Conservation (phyloP, 768 basidiomycete genomes). For the Collybia mongolica region DNA sequence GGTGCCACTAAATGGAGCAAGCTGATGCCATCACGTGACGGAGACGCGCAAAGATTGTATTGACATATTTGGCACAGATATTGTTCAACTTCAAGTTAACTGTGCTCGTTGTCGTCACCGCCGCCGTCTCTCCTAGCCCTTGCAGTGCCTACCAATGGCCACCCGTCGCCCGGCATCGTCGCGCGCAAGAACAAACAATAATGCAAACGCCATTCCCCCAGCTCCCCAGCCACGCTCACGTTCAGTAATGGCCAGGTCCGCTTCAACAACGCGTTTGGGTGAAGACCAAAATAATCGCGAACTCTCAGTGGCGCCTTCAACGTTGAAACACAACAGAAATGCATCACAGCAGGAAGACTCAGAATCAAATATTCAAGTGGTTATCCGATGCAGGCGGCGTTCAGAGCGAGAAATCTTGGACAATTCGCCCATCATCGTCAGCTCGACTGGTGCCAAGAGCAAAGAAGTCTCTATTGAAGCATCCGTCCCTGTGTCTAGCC, state of each 20-base stretch:
- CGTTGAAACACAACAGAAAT: constrained; percentile 20
- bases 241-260: constrained; percentile 45
- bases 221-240: constrained; percentile 43
- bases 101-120: background rate
- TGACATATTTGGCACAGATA: constrained; percentile 12
- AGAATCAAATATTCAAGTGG: constrained; percentile 91
- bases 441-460: constrained; percentile 71
- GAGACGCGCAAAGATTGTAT: constrained; percentile 18
- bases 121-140: background rate
- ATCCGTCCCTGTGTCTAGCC: constrained; percentile 59
- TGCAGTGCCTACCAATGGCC: constrained; percentile 45
- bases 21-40: constrained; percentile 29
- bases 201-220: constrained; percentile 21
- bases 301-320: constrained; percentile 8
- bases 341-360: constrained; percentile 36
- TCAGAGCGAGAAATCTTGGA: constrained; percentile 84
- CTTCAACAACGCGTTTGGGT: constrained; percentile 28
- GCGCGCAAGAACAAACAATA: constrained; percentile 39
- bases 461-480: constrained; percentile 83
- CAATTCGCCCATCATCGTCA: constrained; percentile 85
- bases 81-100: constrained; percentile 14
- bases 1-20: constrained; percentile 1
- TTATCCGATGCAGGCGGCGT: constrained; percentile 84
- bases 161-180: constrained; percentile 56
- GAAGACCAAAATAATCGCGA: constrained; percentile 15